Evolutionary conservation across 176 grass and related monocot species (phyloP), one percentile per base, ranked within the genome.

Genomic region (Oryza coarctata): DNA sequence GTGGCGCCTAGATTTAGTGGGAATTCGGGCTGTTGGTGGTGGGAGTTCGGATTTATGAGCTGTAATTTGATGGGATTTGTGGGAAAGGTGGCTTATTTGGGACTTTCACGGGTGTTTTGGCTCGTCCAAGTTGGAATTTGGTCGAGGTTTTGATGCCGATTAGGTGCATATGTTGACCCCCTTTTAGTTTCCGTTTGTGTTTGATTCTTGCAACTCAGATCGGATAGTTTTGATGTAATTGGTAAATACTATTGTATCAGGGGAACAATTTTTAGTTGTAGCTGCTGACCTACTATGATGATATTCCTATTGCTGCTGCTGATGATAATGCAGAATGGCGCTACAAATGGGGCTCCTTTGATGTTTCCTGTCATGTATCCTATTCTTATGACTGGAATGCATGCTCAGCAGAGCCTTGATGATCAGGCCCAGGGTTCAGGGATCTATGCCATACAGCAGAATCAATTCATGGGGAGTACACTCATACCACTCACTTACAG

Each of bases 361-460:
- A 75, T 83, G 90, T 67, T 85, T 83, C 73, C 77, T 3, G 13
- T 87, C 69, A 84, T 82, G 62, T 81, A 87, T 43, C 87, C 87
- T 14, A 70, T 86, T 40, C 50, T 86, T 23, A 12, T 84, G 5
- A 25, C 83, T 1, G 92, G 89, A 27, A 67, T 90, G 52, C 12
- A 55, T 79, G 73, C 86, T 57, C 70, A 91, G 44, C 90, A 85
- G 75, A 79, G 81, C 64, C 31, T 45, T 60, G 88, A 94, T 65
- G 88, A 91, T 65, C 70, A 88, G 63, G 66, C 89, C 25, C 90
- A 92, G 41, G 88, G 90, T 79, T 84, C 90, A 40, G 95, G 95
- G 79, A 94, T 98, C 67, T 98, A 98, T 86, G 95, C 90, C 69
- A 84, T 94, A 85, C 88, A 87, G 36, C 80, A 78, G 75, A 90